phyloP scores from a whole-genome alignment of 2,329 filamentous ascomycete genomes.

The Ophiostoma novo-ulmi region DNA sequence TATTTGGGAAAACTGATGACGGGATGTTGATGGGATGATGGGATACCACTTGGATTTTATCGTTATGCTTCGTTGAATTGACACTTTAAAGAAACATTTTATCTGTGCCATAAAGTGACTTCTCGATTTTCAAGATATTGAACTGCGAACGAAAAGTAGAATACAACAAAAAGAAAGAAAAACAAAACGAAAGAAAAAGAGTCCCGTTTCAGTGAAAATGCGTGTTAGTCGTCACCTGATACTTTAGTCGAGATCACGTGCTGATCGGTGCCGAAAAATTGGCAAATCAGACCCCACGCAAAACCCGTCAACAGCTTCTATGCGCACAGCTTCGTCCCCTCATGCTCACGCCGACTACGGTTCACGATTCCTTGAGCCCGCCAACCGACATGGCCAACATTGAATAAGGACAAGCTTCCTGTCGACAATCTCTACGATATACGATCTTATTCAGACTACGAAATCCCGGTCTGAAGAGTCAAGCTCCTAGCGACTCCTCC shows the following conservation, averaged over 20 bases:
- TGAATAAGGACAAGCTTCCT: not conserved
- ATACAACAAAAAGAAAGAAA: no score
- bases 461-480: no score
- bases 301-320: slow-evolving; percentile 1
- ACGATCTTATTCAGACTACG: not conserved
- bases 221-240: slow-evolving; percentile 4
- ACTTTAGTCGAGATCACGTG: not conserved
- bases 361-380: not conserved
- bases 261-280: not conserved
- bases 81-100: not conserved
- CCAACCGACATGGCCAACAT: not conserved
- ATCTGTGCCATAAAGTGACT: no score
- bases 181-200: not conserved
- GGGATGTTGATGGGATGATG: not conserved
- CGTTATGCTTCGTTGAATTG: not conserved
- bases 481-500: not conserved
- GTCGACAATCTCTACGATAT: not conserved
- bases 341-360: not conserved
- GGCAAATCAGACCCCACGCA: slow-evolving; percentile 12
- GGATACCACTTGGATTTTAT: not conserved
- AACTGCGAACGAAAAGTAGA: no score
- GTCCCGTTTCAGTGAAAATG: not conserved
- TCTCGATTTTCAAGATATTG: no score
- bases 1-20: not conserved
- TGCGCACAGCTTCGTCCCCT: not conserved